These are phyloP conservation scores for Penicillium diatomitis DNA, from an alignment of 495 filamentous ascomycete species.

Conservation along the genomic window DNA sequence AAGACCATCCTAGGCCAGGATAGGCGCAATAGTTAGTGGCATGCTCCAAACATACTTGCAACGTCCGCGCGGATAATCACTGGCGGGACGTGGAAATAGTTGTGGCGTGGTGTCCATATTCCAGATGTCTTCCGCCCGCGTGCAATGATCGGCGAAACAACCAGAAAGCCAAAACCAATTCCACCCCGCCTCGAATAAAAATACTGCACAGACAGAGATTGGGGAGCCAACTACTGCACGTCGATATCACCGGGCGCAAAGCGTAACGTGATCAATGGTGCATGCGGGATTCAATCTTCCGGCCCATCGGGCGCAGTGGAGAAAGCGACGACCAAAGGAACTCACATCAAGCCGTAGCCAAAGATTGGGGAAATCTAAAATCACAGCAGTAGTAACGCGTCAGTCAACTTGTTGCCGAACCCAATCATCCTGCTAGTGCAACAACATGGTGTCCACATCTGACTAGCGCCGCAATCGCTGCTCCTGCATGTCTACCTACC, in stretches of 20 bases:
- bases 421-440: slow-evolving; percentile 34
- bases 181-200: neutral
- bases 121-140: no score
- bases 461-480: slow-evolving; percentile 24
- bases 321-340: slow-evolving; percentile 2
- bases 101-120: slow-evolving; percentile 4
- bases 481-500: slow-evolving; percentile 26
- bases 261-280: slow-evolving; percentile 28
- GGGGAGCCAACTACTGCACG: slow-evolving; percentile 1
- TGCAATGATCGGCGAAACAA: no score
- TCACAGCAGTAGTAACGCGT: slow-evolving; percentile 24
- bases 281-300: slow-evolving; percentile 19
- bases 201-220: slow-evolving; percentile 3
- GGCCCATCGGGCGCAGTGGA: slow-evolving; percentile 21
- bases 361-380: slow-evolving; percentile 41
- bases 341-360: slow-evolving; percentile 38
- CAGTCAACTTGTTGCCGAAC: slow-evolving; percentile 31
- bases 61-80: neutral
- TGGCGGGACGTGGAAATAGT: slow-evolving; percentile 16
- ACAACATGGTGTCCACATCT: slow-evolving; percentile 19
- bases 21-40: no score
- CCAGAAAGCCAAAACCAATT: neutral
- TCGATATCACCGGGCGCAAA: slow-evolving; percentile 4
- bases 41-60: neutral
- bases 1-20: slow-evolving; percentile 51